Conservation (phyloP, 345 rosid genomes). For the Hevea brasiliensis region DNA sequence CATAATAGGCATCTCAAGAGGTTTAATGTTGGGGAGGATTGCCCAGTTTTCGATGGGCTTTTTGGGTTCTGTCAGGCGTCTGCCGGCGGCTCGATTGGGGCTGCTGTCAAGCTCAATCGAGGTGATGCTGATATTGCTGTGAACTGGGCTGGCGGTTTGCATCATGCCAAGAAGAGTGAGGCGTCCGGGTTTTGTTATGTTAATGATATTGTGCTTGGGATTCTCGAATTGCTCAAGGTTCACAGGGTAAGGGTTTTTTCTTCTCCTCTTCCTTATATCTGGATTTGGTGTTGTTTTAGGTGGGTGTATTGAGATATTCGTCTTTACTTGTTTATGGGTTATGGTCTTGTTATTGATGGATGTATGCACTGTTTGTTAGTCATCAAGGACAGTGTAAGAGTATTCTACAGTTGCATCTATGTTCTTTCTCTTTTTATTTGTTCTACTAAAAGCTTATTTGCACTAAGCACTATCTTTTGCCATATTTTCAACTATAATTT, state of each 20-base stretch:
- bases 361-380: no score
- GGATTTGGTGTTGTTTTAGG: background rate
- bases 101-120: constrained; percentile 83
- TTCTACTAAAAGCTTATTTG: background rate
- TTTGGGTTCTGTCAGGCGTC: constrained; percentile 92
- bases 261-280: background rate
- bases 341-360: no score
- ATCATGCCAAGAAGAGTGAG: constrained; percentile 97
- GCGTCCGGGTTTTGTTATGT: constrained; percentile 99
- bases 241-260: constrained; percentile 55
- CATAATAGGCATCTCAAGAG: constrained; percentile 59
- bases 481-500: background rate
- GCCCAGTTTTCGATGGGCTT: constrained; percentile 82
- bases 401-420: background rate
- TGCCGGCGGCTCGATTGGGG: constrained; percentile 95
- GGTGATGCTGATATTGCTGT: constrained; percentile 89
- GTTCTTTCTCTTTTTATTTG: background rate
- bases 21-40: constrained; percentile 97
- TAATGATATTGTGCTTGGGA: constrained; percentile 91
- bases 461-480: background rate
- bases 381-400: background rate
- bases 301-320: background rate
- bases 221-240: constrained; percentile 90
- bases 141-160: constrained; percentile 98
- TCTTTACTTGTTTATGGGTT: background rate